Evolutionary conservation across 352 stramenopile species (phyloP), one percentile per base, ranked within the genome.

Genomic region (Phytopythium delawarense): DNA sequence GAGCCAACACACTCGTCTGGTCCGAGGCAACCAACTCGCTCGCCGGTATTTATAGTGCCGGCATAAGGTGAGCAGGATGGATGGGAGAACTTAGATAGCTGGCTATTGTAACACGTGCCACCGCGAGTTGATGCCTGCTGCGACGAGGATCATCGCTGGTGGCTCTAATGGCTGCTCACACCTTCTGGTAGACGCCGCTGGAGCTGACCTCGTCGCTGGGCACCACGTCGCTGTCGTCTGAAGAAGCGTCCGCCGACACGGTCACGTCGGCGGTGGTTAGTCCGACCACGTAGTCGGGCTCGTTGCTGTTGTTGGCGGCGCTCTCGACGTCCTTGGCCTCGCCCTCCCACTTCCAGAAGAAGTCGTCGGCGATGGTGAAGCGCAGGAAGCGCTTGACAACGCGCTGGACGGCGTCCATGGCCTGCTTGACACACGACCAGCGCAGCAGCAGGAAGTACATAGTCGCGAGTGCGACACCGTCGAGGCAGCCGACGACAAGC

Each of bases 361-460:
- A 82, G 61, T 82, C 74, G 66, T 82, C 72, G 32, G 52, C 61
- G 58, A 82, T 70, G 49, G 65, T 35, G 25, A 82, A 46, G 34
- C 71, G 71, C 25, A 71, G 34, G 55, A 57, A 70, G 23, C 66
- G 61, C 51, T 57, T 25, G 44, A 73, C 44, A 28, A 69, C 37
- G 35, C 57, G 63, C 8, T 65, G 62, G 45, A 72, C 56, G 7
- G 39, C 46, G 35, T 72, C 63, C 21, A 75, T 62, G 35, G 58
- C 59, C 23, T 59, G 46, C 59, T 75, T 65, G 40, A 82, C 65
- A 11, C 58, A 59, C 40, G 55, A 30, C 53, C 59, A 78, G 39
- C 72, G 74, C 46, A 79, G 53, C 39, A 78, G 63, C 52, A 70
- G 69, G 69, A 82, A 82, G 65, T 74, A 82, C 42, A 66, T 20